Conservation (phyloP, 2,329 filamentous ascomycete species). For the Pseudopithomyces maydicus region DNA sequence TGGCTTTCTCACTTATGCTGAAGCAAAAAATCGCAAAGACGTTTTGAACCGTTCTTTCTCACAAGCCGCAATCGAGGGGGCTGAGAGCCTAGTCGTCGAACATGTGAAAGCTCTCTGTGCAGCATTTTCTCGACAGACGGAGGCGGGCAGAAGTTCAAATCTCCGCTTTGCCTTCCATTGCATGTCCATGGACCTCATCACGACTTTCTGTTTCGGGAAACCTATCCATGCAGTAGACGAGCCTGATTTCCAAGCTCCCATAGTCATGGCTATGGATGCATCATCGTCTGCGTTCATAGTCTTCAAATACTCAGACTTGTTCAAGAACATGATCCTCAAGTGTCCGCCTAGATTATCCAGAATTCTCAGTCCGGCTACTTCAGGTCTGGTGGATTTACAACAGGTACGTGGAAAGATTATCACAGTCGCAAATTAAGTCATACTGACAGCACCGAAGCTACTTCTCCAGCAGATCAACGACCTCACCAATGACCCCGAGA, state of each 20-base stretch:
- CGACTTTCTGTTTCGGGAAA: slow-evolving; percentile 49
- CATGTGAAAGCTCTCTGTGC: slow-evolving; percentile 42
- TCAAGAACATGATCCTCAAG: slow-evolving; percentile 44
- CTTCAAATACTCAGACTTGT: slow-evolving; percentile 48
- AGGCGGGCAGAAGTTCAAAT: slow-evolving; percentile 22
- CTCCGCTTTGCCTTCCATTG: slow-evolving; percentile 34
- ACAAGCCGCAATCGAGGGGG: slow-evolving; percentile 40
- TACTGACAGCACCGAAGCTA: slow-evolving; percentile 18
- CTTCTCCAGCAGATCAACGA: slow-evolving; percentile 38
- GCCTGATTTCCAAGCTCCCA: slow-evolving; percentile 48
- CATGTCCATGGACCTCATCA: slow-evolving; percentile 33
- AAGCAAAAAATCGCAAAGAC: slow-evolving; percentile 49
- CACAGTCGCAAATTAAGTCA: too few species aligned
- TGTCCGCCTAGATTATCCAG: slow-evolving; percentile 46
- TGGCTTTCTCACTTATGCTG: slow-evolving; percentile 46
- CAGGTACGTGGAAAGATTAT: too few species aligned
- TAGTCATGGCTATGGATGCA: slow-evolving; percentile 50
- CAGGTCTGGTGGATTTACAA: slow-evolving; percentile 47
- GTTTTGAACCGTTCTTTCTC: slow-evolving; percentile 52
- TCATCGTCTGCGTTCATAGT: slow-evolving; percentile 39
- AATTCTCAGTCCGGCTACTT: slow-evolving; percentile 41
- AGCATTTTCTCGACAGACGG: slow-evolving; percentile 31
- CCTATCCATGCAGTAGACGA: slow-evolving; percentile 46
- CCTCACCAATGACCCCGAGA: slow-evolving; percentile 34
- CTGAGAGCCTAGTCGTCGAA: slow-evolving; percentile 44